Evolutionary conservation across 768 basidiomycete genomes (phyloP), one percentile per base, ranked within the genome.

Genomic region (Tylopilus sp.): DNA sequence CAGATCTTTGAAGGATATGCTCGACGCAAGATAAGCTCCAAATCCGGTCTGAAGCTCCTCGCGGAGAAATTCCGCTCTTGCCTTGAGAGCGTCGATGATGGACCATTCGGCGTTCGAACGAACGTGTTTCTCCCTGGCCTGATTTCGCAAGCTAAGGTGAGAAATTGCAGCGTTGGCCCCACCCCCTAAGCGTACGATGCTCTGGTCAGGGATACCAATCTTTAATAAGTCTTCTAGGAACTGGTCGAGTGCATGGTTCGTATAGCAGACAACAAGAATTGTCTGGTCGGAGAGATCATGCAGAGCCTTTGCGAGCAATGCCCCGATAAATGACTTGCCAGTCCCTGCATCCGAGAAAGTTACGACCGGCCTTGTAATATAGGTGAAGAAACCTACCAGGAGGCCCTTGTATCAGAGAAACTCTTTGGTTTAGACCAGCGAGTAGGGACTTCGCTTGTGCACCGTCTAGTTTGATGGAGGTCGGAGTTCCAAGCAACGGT

Each of bases 181-280:
- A 2, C 85, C 77, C 9, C 75, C 75, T 0, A 87, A 68, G 0
- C 86, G 78, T 16, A 81, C 78, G 52, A 88, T 78, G 28, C 58
- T 71, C 1, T 41, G 6, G 0, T 50, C 45, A 0, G 84, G 80
- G 7, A 88, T 84, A 1, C 82, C 84, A 30, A 83, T 81, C 40
- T 80, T 74, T 4, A 88, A 61, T 1, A 88, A 73, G 52, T 82
- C 79, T 48, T 80, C 78, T 2, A 88, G 72, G 48, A 88, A 83
- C 53, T 86, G 80, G 59, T 87, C 86, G 0, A 88, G 75, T 0
- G 86, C 86, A 52, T 88, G 86, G 55, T 88, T 87, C 0, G 86
- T 88, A 54, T 79, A 87, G 57, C 85, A 86, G 34, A 85, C 80
- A 2, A 87, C 83, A 11, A 87, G 76, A 19, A 87, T 83, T 1